These are phyloP conservation scores for Isabelozyma gotoi DNA, from an alignment of 805 yeast species.

Conservation along the genomic window DNA sequence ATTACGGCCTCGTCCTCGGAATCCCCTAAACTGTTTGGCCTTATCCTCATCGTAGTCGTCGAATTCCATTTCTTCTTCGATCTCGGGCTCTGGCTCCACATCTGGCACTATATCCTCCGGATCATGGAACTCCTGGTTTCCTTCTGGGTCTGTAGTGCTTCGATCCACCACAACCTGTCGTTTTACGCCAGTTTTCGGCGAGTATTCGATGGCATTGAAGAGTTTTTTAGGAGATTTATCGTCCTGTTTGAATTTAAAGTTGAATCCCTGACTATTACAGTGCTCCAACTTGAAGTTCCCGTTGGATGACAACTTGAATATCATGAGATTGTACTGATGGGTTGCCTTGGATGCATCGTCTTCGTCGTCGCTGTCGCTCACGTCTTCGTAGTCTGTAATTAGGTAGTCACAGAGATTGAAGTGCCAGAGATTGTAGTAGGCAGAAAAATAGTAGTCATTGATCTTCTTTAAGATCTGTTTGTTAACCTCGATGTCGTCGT, in stretches of 20 bases:
- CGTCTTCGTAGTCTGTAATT: constrained; percentile 9
- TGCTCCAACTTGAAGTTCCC: constrained; percentile 52
- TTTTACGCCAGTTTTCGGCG: constrained; percentile 6
- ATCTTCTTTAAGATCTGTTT: constrained; percentile 45
- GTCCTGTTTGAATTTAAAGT: constrained; percentile 49
- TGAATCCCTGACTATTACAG: constrained; percentile 59
- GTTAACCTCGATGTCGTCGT: constrained; percentile 19
- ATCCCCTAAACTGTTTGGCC: constrained; percentile 1
- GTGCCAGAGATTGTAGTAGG: constrained; percentile 77
- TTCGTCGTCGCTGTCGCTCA: constrained; percentile 3
- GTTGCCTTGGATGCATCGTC: no score
- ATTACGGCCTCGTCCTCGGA: constrained; percentile 2
- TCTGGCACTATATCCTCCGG: constrained; percentile 1
- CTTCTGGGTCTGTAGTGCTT: constrained; percentile 2
- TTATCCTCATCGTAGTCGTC: constrained; percentile 6
- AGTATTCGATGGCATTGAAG: constrained; percentile 6
- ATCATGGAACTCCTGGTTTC: constrained; percentile 4
- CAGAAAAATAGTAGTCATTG: constrained; percentile 60
- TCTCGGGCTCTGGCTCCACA: not conserved
- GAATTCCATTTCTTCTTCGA: constrained; percentile 6
- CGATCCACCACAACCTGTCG: not conserved
- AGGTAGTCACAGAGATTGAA: constrained; percentile 63
- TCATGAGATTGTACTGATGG: constrained; percentile 41
- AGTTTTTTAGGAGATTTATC: constrained; percentile 3
- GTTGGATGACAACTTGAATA: constrained; percentile 37